Base-by-base conservation (phyloP, 2,329 filamentous ascomycete genomes). In the Trichoderma citrinoviride region DNA sequence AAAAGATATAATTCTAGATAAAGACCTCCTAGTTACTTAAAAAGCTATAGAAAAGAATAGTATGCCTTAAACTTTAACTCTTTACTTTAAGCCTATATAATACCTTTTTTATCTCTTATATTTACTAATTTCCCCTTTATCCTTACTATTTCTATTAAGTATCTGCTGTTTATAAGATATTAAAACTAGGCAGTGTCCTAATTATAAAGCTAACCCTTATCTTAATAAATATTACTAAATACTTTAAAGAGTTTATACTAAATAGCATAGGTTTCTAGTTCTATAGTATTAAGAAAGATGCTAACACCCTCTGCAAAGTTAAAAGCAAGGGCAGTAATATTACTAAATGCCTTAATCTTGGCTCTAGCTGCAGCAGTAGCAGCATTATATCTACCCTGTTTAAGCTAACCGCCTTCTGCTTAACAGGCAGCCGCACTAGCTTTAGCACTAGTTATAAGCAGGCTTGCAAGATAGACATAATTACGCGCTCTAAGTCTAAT, bases 231-330 rank as follows among this genome's bases (percentile, higher is more conserved):
- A 87, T 88, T 56, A 81, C 83, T 66, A 84, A 81, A 66, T 82
- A 83, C 73, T 87, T 85, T 68, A 85, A 85, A 25, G 84, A 85
- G 64, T 85, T 83, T 4, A 88, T 85, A 0, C 72, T 78, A 0
- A 80, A 80, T 21, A 85, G 86, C 8, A 81, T 88, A n/a, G 80
- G 82, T 68, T 88, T 85, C 71, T 85, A 87, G 70, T 87, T 88
- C 70, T 81, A 85, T 1, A 67, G 72, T 25, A 81, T 87, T 74
- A 86, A 85, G 73, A 78, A 77, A 41, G 78, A 85, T 29, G 85
- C 82, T 33, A 79, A 83, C 46, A 74, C 73, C 3, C 79, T 87
- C 50, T 77, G 78, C 47, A 70, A 76, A 3, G 80, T 80, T 2
- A 77, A 80, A n/a, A 74, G 76, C 23, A 72, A 74, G 1, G 82